Base-by-base conservation (phyloP, 768 basidiomycete species). In the Mycena indigotica region DNA sequence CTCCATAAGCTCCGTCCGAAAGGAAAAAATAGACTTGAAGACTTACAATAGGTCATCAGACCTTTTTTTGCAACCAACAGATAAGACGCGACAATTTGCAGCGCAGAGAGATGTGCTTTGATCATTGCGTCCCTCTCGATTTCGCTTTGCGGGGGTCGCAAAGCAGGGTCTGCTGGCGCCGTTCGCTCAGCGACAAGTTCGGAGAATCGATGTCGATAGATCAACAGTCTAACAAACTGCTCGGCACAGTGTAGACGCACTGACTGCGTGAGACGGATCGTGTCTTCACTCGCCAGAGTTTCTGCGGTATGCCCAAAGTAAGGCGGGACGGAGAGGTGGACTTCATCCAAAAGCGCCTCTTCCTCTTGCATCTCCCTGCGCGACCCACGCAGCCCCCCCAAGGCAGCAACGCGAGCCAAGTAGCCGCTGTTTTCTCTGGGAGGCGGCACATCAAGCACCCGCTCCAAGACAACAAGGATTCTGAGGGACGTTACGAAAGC, bases 21-120 rank as follows among this genome's bases (percentile, higher is more conserved):
- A 39, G 24, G 41, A 49, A 46, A 25, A 65, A n/a, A 45, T 17
- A 50, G 55, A n/a, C n/a, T n/a, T n/a, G n/a, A 48, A 39, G 51
- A 56, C 92, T 74, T 65, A 94, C 92, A 96, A 66, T 95, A 97
- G 4, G 94, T 95, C 93, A 97, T 95, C 65, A 95, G 65, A 58
- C 93, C 85, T 76, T 89, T 89, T 74, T 88, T 86, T 23, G 93
- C 93, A 55, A 95, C 85, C 60, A 92, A 86, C 61, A 93, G 77
- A 71, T 95, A 88, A 29, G 91, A 85, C 32, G 87, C 81, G 56
- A 95, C 84, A 60, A 96, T 89, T 65, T 89, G 84, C 62, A 95
- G 66, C 17, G 93, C 93, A 55, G 88, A 88, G 41, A 82, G 77
- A 65, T 93, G 89, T 4, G 90, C 88, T 29, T 85, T 80, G 4